phyloP scores from a whole-genome alignment of 208 protist species.

The Phytomonas sp. region DNA sequence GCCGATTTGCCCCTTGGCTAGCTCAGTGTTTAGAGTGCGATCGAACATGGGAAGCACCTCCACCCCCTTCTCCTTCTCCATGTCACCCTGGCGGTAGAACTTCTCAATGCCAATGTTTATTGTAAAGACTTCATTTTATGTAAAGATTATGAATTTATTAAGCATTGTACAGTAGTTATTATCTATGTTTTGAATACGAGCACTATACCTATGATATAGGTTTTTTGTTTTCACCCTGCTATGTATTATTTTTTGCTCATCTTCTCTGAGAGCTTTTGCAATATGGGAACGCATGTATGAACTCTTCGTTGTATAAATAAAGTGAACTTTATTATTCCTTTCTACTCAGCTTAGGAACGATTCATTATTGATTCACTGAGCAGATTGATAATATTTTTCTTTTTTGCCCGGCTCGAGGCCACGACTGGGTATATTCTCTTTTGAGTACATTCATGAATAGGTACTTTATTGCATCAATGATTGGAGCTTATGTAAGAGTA shows the following conservation, averaged over 20 bases:
- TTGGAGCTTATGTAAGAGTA: not conserved
- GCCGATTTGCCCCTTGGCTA: conserved; percentile 77
- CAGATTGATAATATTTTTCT: not conserved
- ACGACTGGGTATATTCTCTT: not conserved
- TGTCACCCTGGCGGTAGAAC: conserved; percentile 85
- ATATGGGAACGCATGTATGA: too few relatives aligned
- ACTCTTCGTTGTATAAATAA: not conserved
- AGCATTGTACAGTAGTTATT: too few relatives aligned
- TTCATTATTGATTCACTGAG: not conserved
- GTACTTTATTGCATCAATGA: not conserved
- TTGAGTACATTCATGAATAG: not conserved
- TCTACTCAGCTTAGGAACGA: not conserved
- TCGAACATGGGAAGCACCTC: conserved; percentile 84
- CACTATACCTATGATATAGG: too few relatives aligned
- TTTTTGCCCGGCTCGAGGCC: not conserved
- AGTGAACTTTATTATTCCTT: not conserved
- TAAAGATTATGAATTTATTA: not conserved
- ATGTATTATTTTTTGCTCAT: too few relatives aligned
- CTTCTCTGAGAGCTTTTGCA: too few relatives aligned
- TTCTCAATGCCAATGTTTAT: conserved; percentile 60
- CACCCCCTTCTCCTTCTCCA: conserved; percentile 81
- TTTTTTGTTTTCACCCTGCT: too few relatives aligned
- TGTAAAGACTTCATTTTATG: not conserved
- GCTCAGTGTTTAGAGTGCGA: conserved; percentile 75
- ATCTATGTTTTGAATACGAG: too few relatives aligned